Conservation (phyloP, 352 stramenopile genomes). For the Phytophthora kernoviae region DNA sequence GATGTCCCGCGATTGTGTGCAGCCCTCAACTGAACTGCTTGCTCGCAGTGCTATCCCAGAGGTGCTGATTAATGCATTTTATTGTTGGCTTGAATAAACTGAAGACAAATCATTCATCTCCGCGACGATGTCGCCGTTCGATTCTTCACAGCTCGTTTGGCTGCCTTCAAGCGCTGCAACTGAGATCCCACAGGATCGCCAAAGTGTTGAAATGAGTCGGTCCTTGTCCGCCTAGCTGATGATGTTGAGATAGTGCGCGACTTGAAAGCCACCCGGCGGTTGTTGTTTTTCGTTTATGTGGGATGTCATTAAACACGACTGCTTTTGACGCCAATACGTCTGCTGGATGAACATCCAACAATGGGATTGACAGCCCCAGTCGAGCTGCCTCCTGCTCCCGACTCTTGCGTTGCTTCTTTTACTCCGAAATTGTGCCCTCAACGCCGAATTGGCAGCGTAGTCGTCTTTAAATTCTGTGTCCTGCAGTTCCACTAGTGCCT, state of each 20-base stretch:
- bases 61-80: conserved; percentile 17
- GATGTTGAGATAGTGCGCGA: conserved; percentile 1
- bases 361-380: conserved; percentile 60
- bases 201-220: conserved; percentile 67
- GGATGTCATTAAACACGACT: conserved; percentile 61
- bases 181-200: conserved; percentile 57
- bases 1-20: conserved; percentile 65
- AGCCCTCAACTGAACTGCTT: conserved; percentile 26
- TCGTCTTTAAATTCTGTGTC: conserved; percentile 74
- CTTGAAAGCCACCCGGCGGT: conserved; percentile 4
- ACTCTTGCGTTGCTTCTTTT: conserved; percentile 59
- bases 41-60: conserved; percentile 1
- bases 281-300: conserved; percentile 31
- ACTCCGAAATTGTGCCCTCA: conserved; percentile 58
- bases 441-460: conserved; percentile 62
- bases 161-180: conserved; percentile 50
- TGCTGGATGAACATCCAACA: conserved; percentile 59
- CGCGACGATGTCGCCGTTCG: background rate
- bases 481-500: conserved; percentile 61
- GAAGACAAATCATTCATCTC: conserved; percentile 15
- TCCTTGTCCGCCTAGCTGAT: conserved; percentile 14
- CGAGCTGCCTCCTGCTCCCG: conserved; percentile 44
- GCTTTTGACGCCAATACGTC: conserved; percentile 65
- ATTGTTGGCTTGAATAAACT: background rate
- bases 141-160: conserved; percentile 27